Conservation (phyloP, 2,329 filamentous ascomycete genomes). For the Monilinia polystroma region DNA sequence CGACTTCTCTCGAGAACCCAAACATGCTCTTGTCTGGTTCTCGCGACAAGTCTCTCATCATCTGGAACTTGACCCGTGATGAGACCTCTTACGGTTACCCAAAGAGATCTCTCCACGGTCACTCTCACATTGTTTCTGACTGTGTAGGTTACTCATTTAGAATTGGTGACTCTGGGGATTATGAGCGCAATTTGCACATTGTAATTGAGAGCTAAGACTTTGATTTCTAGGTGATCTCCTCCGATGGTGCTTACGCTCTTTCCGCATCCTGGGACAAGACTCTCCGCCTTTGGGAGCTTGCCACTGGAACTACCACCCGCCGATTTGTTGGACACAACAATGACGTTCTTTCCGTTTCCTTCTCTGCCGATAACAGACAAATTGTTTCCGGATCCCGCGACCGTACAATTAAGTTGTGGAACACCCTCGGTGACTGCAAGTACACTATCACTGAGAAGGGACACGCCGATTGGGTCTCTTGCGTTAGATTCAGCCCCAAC, state of each 20-base stretch:
- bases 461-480: conserved; percentile 99
- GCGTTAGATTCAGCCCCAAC: conserved; percentile 99
- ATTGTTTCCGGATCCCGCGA: conserved; percentile 99
- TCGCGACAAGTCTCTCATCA: conserved; percentile 99
- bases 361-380: conserved; percentile 99
- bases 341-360: conserved; percentile 98
- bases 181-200: conserved; percentile 30
- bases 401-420: conserved; percentile 99
- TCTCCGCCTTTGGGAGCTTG: conserved; percentile 98
- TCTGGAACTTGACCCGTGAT: conserved; percentile 99
- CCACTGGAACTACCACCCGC: conserved; percentile 93
- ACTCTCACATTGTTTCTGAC: conserved; percentile 99
- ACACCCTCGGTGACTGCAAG: conserved; percentile 99
- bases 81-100: conserved; percentile 98
- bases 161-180: conserved; percentile 12
- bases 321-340: conserved; percentile 99
- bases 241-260: conserved; percentile 97
- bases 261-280: conserved; percentile 99
- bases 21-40: conserved; percentile 99
- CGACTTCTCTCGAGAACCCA: conserved; percentile 99
- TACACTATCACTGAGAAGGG: conserved; percentile 99
- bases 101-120: conserved; percentile 97
- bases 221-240: conserved; percentile 83
- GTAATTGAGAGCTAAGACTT: conserved; percentile 42
- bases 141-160: conserved; percentile 69